Evolutionary conservation across 208 protist species (phyloP).

Genomic region (Acanthamoeba quina): DNA sequence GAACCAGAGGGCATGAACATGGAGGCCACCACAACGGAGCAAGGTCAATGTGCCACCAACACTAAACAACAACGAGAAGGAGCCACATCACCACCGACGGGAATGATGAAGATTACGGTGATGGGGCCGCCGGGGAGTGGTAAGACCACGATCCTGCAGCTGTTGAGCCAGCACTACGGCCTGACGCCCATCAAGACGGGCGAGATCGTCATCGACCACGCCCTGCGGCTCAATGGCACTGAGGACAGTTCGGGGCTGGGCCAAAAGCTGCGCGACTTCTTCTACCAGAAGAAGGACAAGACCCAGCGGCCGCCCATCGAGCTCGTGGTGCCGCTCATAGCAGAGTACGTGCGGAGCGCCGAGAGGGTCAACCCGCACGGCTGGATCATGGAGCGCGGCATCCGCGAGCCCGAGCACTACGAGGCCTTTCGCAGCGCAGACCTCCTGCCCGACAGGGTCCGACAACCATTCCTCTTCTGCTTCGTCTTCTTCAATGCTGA

Average conservation of each 20-base stretch:
- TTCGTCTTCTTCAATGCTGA: no score
- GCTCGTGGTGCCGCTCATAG: slow-evolving; percentile 56
- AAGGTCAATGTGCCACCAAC: no score
- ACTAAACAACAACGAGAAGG: background rate
- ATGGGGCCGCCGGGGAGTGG: slow-evolving; percentile 37
- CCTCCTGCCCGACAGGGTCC: slow-evolving; percentile 29
- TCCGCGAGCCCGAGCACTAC: slow-evolving; percentile 39
- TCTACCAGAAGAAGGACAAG: slow-evolving; percentile 71
- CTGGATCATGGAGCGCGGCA: slow-evolving; percentile 69
- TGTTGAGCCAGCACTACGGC: slow-evolving; percentile 56
- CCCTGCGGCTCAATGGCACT: background rate
- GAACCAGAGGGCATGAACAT: no score
- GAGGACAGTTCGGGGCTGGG: background rate
- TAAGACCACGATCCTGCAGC: slow-evolving; percentile 55
- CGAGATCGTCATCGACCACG: slow-evolving; percentile 56
- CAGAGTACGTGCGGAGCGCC: background rate
- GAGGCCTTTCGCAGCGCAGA: background rate
- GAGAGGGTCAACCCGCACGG: slow-evolving; percentile 24
- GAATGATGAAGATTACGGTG: slow-evolving; percentile 26
- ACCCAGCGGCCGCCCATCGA: slow-evolving; percentile 37
- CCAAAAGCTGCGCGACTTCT: slow-evolving; percentile 61
- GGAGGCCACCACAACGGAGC: no score
- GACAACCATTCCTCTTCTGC: background rate
- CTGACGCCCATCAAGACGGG: slow-evolving; percentile 65
- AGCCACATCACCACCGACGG: background rate